phyloP scores from a whole-genome alignment of 2,329 filamentous ascomycete genomes.

The Aureobasidium sp. region DNA sequence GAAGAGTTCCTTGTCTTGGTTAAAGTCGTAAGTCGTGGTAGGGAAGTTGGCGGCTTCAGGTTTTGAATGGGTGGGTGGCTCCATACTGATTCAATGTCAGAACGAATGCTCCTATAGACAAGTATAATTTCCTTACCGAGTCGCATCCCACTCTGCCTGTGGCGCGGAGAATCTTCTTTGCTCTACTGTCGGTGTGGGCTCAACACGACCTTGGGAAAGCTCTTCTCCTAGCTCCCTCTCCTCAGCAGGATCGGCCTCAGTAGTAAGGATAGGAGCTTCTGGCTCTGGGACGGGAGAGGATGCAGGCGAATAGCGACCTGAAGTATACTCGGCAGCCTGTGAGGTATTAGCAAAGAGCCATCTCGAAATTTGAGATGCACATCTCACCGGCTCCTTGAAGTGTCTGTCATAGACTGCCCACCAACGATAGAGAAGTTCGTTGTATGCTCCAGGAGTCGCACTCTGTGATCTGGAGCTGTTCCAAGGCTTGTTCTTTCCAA shows the following conservation, averaged over 20 bases:
- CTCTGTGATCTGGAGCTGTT: slow-evolving; percentile 26
- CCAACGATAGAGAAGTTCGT: slow-evolving; percentile 80
- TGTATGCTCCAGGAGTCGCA: slow-evolving; percentile 56
- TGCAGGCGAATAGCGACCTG: slow-evolving; percentile 12
- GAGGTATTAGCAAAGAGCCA: slow-evolving; percentile 7
- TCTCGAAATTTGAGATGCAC: neutral
- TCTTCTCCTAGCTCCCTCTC: slow-evolving; percentile 34
- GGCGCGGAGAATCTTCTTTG: slow-evolving; percentile 49
- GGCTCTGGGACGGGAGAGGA: slow-evolving; percentile 12
- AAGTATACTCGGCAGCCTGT: slow-evolving; percentile 12
- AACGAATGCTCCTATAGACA: neutral
- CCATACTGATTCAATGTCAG: slow-evolving; percentile 15
- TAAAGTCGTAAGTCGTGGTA: slow-evolving; percentile 73
- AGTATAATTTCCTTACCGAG: slow-evolving; percentile 36
- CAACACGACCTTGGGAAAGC: slow-evolving; percentile 33
- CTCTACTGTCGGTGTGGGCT: slow-evolving; percentile 37
- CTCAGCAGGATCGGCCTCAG: slow-evolving; percentile 36
- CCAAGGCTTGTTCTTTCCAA: slow-evolving; percentile 89
- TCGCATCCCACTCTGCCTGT: slow-evolving; percentile 53
- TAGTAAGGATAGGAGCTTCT: slow-evolving; percentile 26
- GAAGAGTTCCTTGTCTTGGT: slow-evolving; percentile 64
- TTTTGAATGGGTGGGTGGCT: slow-evolving; percentile 54
- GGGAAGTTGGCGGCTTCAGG: slow-evolving; percentile 85
- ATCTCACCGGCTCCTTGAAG: slow-evolving; percentile 45
- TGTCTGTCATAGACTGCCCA: slow-evolving; percentile 92